Base-by-base conservation (phyloP, 331 rosid genomes). In the Prunus yedoensis region DNA sequence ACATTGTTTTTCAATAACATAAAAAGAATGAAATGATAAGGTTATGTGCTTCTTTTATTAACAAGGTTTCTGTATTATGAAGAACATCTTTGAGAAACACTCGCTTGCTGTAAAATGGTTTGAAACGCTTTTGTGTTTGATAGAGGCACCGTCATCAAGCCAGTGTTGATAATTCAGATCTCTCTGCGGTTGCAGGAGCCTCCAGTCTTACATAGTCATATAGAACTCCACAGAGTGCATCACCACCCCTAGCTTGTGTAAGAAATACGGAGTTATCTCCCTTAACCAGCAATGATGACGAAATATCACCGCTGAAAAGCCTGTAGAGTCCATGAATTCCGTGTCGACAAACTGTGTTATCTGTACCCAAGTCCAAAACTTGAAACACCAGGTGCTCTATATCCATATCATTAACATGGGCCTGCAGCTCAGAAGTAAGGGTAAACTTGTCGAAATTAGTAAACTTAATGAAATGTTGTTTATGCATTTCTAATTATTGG, bases 261-360 rank as follows among this genome's bases (percentile, higher is more conserved):
- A 85, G 75, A 78, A 77, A 86, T 38, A 86, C 27, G 79, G 75
- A 74, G 66, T 85, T 82, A 20, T 85, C 87, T 27, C 87, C 85
- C 74, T 49, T 75, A 16, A 81, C 52, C 68, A 81, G 78, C 75
- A 83, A 23, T 4, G 80, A 53, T 3, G 79, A 77, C 17, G 74
- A 68, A 25, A 84, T 50, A 41, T 79, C 58, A 41, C 68, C 16
- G 28, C 80, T 78, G 41, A 82, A 78, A 28, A 32, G 67, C 51
- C 68, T 68, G 43, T 76, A 74, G 11, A 77, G 71, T 70, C 80
- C 82, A 67, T 84, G 84, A 47, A 59, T 66, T 65, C 79, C 82
- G 68, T 77, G 88, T 59, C 83, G 75, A 64, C 89, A 80, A 71
- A 75, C 82, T 11, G 83, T 63, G 50, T 85, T 85, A 57, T 81